Base-by-base conservation (phyloP, 2,329 filamentous ascomycete species). In the Amesomyces nigricolor region DNA sequence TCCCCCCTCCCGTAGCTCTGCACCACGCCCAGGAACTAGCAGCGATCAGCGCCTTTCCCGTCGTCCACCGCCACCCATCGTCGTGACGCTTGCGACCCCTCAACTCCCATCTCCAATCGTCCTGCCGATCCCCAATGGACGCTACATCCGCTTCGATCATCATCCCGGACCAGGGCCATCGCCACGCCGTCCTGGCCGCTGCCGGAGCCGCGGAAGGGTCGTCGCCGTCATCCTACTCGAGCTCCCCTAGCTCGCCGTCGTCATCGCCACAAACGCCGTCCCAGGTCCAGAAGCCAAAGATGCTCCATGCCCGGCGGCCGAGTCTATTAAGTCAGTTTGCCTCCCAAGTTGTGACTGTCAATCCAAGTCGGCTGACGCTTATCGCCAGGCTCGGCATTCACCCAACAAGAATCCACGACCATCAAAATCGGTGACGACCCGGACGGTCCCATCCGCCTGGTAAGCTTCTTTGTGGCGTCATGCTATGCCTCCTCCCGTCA, bases 371-470 rank as follows among this genome's bases (percentile, higher is more conserved):
- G 51, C 71, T 73, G 62, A 72, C 66, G 59, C 22, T 40, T 49
- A 60, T 48, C 32, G 26, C 26, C 62, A 90, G 87, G 87, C 70
- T 80, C 82, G 42, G 85, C 87, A 16, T 77, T 91, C 58, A 83
- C 83, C 44, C 84, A 88, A 68, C 80, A 87, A 63, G 86, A 91
- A 71, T 86, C 86, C 66, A 90, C 85, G n/a, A 86, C 90, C 46
- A 83, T 91, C 69, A 88, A 91, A 68, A 83, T 92, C 62, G 87
- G 86, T 42, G 81, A 87, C 60, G 61, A 64, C 39, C 82, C 83
- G 22, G 86, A 90, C 61, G 85, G 83, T n/a, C 80, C 83, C 60
- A 85, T 86, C 61, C 78, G 86, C 53, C 74, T 91, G 73, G 86
- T 90, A 73, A 69, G 83, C 66, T 17, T 37, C 22, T 26, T 47